Evolutionary conservation across 2,329 filamentous ascomycete species (phyloP), one percentile per base, ranked within the genome.

Genomic region (Ceratocystis variospora): DNA sequence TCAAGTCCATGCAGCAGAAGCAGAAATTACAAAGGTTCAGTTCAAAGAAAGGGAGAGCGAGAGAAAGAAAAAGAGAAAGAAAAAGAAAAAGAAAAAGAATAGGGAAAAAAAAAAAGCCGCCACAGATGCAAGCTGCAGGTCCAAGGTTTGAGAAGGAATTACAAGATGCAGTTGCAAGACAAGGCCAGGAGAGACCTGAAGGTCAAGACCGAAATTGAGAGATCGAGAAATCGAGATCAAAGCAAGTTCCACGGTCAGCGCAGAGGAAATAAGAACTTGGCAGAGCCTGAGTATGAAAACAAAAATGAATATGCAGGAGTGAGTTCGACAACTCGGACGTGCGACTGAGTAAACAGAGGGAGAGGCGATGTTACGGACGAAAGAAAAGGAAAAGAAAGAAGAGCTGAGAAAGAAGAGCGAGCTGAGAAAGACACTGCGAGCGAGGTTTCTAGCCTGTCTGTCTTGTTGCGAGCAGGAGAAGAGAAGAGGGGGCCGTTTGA

Each of bases 51-150:
- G 37, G 15, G 37, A 37, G 19, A 62, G 37, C 15, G 46, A 63
- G 37, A 33, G 45, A 15, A 44, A n/a, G 45, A 50, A 50, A 41
- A 19, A 53, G 61, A 48, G 12, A 46, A 33, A n/a, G 22, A 46
- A 33, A n/a, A 8, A n/a, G n/a, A n/a, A n/a, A n/a, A n/a, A n/a
- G n/a, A n/a, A 15, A 31, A 50, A 62, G 4, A 63, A 28, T 5
- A 17, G 33, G 41, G 17, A 17, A 19, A 44, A 50, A 62, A 53
- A 53, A 53, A 57, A 59, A 19, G 31, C 28, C 28, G 19, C 55
- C 17, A 59, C 28, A 19, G 55, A 59, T 37, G 55, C 55, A 59
- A 59, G 55, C 55, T 59, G 55, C 55, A 59, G 55, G 55, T 59
- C 28, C 55, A 37, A 59, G 7, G 48, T 53, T 53, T 28, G 48